Conservation (phyloP, 2,329 filamentous ascomycete species). For the Cadophora gregata region DNA sequence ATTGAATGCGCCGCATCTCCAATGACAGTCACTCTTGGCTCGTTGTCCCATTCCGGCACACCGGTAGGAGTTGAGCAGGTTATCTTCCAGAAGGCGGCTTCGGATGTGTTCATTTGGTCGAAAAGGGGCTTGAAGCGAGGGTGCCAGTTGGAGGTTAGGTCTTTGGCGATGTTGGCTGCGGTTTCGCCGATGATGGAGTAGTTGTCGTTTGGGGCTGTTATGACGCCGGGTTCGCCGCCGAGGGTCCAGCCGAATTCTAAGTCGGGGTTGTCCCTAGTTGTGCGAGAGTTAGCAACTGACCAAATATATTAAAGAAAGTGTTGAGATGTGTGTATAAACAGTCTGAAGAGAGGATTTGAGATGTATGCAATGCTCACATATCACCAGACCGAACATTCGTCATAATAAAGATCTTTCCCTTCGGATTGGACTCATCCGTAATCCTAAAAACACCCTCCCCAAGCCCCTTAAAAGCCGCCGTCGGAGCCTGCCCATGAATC, state of each 20-base stretch:
- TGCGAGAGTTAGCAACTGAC: neutral
- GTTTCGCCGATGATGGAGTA: constrained; percentile 61
- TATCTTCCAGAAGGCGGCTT: constrained; percentile 71
- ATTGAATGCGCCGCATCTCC: constrained; percentile 64
- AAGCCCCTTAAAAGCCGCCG: constrained; percentile 63
- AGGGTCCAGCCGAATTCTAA: constrained; percentile 69
- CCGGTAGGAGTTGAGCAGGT: constrained; percentile 65
- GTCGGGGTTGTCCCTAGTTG: constrained; percentile 54
- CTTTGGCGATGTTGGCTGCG: constrained; percentile 63
- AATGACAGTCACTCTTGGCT: constrained; percentile 62
- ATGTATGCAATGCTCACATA: constrained; percentile 42
- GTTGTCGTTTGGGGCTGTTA: constrained; percentile 64
- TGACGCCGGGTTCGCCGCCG: constrained; percentile 61
- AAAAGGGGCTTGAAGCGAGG: constrained; percentile 61
- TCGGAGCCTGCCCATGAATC: constrained; percentile 70
- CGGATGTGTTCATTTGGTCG: constrained; percentile 59
- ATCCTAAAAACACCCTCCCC: constrained; percentile 69
- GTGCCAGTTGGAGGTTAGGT: constrained; percentile 60
- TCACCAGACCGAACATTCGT: constrained; percentile 68
- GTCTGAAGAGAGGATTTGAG: neutral
- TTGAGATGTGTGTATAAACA: too few relatives aligned
- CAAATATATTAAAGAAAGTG: neutral
- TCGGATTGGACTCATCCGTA: constrained; percentile 52
- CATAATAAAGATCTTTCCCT: constrained; percentile 60
- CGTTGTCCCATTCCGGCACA: constrained; percentile 65